A percentile compares a stretch with the other conserved stretches of the same genome.
phyloP scores from a whole-genome alignment of 495 filamentous ascomycete species.

The Beverwykella pulmonaria region DNA sequence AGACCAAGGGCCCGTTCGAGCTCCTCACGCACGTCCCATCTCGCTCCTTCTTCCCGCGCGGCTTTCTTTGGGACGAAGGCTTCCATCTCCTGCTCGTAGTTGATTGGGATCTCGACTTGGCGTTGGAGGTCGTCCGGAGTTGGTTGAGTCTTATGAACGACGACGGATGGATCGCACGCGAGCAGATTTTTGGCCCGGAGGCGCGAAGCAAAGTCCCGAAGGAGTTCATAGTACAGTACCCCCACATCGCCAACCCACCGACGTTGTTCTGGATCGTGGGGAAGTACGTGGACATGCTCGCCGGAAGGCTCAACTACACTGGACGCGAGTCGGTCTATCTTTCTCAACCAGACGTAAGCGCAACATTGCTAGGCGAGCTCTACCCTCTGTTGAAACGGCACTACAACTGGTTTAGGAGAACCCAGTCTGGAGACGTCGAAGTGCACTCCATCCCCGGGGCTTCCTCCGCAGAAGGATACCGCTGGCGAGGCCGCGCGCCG shows the following conservation, averaged over 20 bases:
- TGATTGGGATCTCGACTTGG: constrained; percentile 89
- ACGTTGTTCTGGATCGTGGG: constrained; percentile 69
- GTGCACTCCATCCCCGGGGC: constrained; percentile 83
- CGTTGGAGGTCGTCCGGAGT: constrained; percentile 84
- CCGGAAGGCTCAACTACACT: constrained; percentile 7
- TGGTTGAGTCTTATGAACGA: constrained; percentile 96
- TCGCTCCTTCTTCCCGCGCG: constrained; percentile 92
- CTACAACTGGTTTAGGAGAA: constrained; percentile 90
- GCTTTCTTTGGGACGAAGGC: constrained; percentile 97
- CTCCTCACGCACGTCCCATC: constrained; percentile 92
- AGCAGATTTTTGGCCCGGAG: constrained; percentile 91
- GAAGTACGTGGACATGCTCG: constrained; percentile 67
- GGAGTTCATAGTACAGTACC: constrained; percentile 94
- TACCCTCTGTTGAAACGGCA: constrained; percentile 92
- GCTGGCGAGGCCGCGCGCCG: constrained; percentile 89
- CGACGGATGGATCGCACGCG: constrained; percentile 95
- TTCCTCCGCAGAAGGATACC: constrained; percentile 84
- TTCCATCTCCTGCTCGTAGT: constrained; percentile 91
- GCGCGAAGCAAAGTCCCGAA: constrained; percentile 90
- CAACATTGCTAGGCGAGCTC: constrained; percentile 72
- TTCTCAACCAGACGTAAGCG: constrained; percentile 64
- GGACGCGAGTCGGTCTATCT: constrained; percentile 56
- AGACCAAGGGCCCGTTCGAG: constrained; percentile 78
- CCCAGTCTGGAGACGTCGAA: constrained; percentile 85
- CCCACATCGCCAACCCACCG: constrained; percentile 95